Evolutionary conservation across 306 rosid genomes (phyloP).

Genomic region (Delonix regia): DNA sequence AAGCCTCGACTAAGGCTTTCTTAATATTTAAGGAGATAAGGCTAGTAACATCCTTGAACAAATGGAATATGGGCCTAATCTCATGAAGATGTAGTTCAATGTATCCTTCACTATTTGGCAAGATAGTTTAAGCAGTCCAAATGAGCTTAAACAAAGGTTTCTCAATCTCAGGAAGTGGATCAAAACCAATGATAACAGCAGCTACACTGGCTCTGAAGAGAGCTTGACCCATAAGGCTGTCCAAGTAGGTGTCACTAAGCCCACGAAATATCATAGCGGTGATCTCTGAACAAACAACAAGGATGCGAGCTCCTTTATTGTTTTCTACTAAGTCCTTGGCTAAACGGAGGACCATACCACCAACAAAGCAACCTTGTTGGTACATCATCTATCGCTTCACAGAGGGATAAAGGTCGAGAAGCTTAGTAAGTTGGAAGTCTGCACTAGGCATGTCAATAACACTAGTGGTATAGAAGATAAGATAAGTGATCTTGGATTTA

Average conservation of each 20-base stretch:
- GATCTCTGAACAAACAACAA: conserved; percentile 4
- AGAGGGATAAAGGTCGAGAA: conserved; percentile 1
- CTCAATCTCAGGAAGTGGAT: not conserved
- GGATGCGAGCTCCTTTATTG: conserved; percentile 4
- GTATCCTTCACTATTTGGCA: not conserved
- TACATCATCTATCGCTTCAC: conserved; percentile 13
- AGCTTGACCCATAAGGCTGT: not conserved
- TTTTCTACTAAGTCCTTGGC: conserved; percentile 11
- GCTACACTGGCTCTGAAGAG: not conserved
- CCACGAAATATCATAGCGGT: conserved; percentile 2
- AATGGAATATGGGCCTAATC: not conserved
- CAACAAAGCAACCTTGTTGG: conserved; percentile 15
- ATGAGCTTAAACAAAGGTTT: not conserved
- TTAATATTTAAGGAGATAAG: not conserved
- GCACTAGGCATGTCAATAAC: conserved; percentile 3
- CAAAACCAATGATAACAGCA: not conserved
- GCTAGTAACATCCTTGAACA: not conserved
- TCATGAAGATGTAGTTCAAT: not conserved
- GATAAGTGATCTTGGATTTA: conserved; percentile 6
- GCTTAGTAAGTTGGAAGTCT: conserved; percentile 5
- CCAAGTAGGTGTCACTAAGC: not conserved
- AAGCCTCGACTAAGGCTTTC: not conserved
- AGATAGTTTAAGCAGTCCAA: not conserved
- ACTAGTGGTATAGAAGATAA: conserved; percentile 2
- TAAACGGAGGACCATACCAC: not conserved